Evolutionary conservation across 805 yeast species (phyloP).

Genomic region (Blastobotrys peoriensis): DNA sequence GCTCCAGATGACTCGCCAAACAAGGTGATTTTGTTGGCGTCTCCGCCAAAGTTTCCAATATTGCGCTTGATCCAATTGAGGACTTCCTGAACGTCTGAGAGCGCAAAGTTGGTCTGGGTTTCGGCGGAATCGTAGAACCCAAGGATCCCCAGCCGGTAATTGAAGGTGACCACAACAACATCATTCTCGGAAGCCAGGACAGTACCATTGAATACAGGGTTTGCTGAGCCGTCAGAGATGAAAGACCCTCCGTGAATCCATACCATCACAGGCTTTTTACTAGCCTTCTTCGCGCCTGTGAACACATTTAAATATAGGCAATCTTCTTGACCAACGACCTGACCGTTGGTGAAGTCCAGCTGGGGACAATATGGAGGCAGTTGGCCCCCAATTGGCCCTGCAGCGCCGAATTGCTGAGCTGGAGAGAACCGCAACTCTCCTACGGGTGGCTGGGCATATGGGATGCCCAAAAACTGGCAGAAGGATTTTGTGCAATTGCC

Average conservation of each 20-base stretch:
- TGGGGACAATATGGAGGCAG: conserved; percentile 28
- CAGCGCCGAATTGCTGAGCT: conserved; percentile 16
- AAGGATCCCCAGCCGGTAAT: conserved; percentile 33
- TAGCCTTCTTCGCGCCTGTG: conserved; percentile 17
- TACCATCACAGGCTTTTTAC: conserved; percentile 23
- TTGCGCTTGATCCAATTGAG: conserved; percentile 33
- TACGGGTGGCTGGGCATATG: conserved; percentile 29
- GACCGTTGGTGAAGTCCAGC: conserved; percentile 1
- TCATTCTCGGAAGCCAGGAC: conserved; percentile 18
- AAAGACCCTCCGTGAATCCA: conserved; percentile 38
- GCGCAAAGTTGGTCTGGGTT: conserved; percentile 30
- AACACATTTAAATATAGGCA: conserved; percentile 29
- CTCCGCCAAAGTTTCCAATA: conserved; percentile 35
- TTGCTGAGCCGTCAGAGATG: conserved; percentile 22
- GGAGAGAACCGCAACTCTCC: conserved; percentile 24
- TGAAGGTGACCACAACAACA: conserved; percentile 29
- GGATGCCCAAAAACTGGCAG: conserved; percentile 29
- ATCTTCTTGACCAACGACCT: conserved; percentile 23
- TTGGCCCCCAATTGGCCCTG: conserved; percentile 15
- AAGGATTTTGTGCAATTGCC: conserved; percentile 22
- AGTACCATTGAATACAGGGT: conserved; percentile 24
- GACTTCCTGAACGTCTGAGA: conserved; percentile 33
- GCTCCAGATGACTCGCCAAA: conserved; percentile 35
- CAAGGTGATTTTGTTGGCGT: conserved; percentile 29
- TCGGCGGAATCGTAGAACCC: conserved; percentile 32